phyloP scores from a whole-genome alignment of 352 stramenopile species.

The Globisporangium yorkense region DNA sequence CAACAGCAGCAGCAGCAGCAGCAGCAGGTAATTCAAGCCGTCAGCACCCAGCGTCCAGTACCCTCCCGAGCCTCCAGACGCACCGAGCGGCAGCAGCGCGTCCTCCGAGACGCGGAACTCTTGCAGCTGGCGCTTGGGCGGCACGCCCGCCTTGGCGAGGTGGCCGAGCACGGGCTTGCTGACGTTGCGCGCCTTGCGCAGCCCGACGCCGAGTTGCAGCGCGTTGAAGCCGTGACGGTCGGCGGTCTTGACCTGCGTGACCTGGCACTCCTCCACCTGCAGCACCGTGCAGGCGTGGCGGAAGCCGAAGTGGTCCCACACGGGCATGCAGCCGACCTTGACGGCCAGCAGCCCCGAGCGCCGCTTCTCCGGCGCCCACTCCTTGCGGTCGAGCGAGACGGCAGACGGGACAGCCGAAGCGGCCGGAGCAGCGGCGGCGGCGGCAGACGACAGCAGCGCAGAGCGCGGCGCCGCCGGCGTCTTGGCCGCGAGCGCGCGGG shows the following conservation, averaged over 20 bases:
- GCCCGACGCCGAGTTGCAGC: conserved; percentile 94
- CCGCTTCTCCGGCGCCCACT: conserved; percentile 78
- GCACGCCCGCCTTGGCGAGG: conserved; percentile 89
- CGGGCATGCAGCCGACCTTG: conserved; percentile 98
- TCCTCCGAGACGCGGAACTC: conserved; percentile 94
- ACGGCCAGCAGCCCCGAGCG: conserved; percentile 88
- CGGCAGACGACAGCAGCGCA: conserved; percentile 9
- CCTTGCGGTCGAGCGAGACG: conserved; percentile 20
- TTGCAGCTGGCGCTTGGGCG: conserved; percentile 92
- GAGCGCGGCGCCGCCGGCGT: conserved; percentile 9
- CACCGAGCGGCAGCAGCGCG: conserved; percentile 79
- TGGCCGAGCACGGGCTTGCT: conserved; percentile 90
- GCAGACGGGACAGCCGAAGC: conserved; percentile 1
- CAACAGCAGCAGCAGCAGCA: neutral
- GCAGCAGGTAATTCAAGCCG: neutral
- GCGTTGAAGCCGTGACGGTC: conserved; percentile 92
- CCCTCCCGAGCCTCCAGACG: neutral
- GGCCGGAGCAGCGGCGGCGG: conserved; percentile 2
- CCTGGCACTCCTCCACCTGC: conserved; percentile 89
- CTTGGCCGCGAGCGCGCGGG: conserved; percentile 6
- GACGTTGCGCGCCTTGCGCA: conserved; percentile 96
- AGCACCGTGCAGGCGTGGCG: conserved; percentile 94
- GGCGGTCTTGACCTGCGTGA: conserved; percentile 95
- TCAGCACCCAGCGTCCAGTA: neutral
- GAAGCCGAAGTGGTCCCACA: conserved; percentile 98